Conservation (phyloP, 2,329 filamentous ascomycete species). For the Aspergillus cejpii region DNA sequence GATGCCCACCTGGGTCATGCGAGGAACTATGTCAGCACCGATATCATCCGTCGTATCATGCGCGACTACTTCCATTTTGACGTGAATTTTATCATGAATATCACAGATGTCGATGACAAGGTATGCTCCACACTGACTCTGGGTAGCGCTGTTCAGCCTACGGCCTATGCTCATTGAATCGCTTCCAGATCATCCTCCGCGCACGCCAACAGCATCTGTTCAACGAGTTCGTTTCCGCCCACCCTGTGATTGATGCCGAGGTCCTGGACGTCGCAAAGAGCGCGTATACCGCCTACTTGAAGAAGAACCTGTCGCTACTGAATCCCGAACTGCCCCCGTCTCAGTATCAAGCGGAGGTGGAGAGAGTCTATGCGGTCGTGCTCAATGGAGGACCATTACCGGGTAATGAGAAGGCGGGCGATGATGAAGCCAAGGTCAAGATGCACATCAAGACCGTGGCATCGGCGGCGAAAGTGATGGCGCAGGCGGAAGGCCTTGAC, state of each 20-base stretch:
- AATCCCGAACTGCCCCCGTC: slow-evolving; percentile 41
- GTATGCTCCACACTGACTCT: slow-evolving; percentile 33
- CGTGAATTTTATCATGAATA: slow-evolving; percentile 86
- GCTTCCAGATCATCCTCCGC: slow-evolving; percentile 52
- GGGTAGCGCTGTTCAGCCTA: neutral
- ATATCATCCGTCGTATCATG: slow-evolving; percentile 78
- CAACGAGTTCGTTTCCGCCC: slow-evolving; percentile 55
- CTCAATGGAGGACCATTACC: slow-evolving; percentile 51
- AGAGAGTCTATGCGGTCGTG: slow-evolving; percentile 49
- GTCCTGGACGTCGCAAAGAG: slow-evolving; percentile 46
- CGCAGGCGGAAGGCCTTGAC: slow-evolving; percentile 24
- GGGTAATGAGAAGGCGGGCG: slow-evolving; percentile 53
- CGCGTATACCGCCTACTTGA: slow-evolving; percentile 53
- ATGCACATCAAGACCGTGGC: slow-evolving; percentile 69
- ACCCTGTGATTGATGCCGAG: slow-evolving; percentile 40
- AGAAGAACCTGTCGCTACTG: slow-evolving; percentile 60
- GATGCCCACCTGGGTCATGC: slow-evolving; percentile 77
- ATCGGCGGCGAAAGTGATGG: slow-evolving; percentile 49
- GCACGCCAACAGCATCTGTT: slow-evolving; percentile 75
- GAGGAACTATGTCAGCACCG: slow-evolving; percentile 83
- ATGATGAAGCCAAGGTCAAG: slow-evolving; percentile 79
- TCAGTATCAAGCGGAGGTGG: slow-evolving; percentile 43
- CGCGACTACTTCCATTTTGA: slow-evolving; percentile 76
- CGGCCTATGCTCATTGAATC: slow-evolving; percentile 8
- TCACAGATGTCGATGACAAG: slow-evolving; percentile 77